phyloP scores from a whole-genome alignment of 78 protist species.

The Dictyostelium intermedium region DNA sequence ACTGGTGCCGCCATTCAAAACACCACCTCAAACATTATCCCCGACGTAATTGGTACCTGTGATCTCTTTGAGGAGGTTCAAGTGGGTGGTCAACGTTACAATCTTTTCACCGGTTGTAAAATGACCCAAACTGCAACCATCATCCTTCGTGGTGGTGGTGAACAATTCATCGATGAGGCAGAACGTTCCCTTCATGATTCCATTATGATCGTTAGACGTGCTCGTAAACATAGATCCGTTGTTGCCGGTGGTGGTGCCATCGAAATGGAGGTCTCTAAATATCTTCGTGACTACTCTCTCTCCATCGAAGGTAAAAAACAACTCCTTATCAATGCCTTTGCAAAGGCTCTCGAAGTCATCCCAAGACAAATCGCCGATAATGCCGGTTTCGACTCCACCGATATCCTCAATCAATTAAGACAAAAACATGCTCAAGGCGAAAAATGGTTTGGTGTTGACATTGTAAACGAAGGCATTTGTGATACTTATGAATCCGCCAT shows the following conservation, averaged over 20 bases:
- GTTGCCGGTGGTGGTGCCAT: constrained; percentile 99
- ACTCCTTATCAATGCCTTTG: constrained; percentile 96
- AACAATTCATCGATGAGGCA: constrained; percentile 98
- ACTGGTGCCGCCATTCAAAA: constrained; percentile 93
- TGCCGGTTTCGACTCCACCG: constrained; percentile 99
- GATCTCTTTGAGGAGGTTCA: constrained; percentile 98
- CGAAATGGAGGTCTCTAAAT: constrained; percentile 97
- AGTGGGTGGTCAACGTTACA: constrained; percentile 96
- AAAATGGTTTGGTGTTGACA: constrained; percentile 98
- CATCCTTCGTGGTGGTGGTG: constrained; percentile 99
- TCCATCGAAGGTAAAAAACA: constrained; percentile 96
- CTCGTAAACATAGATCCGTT: constrained; percentile 91
- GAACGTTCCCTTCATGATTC: constrained; percentile 99
- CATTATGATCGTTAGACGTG: constrained; percentile 96
- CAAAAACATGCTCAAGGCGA: constrained; percentile 92
- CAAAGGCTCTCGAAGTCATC: constrained; percentile 98
- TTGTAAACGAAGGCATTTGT: constrained; percentile 94
- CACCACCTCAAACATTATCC: constrained; percentile 88
- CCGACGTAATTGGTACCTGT: constrained; percentile 95
- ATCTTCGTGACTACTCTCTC: constrained; percentile 91
- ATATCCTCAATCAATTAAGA: constrained; percentile 98
- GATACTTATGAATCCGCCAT: constrained; percentile 96
- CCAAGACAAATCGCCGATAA: constrained; percentile 98
- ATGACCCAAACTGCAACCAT: constrained; percentile 94
- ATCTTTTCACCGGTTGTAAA: constrained; percentile 96